phyloP scores from a whole-genome alignment of 129 eudicot genomes.

The Heracleum sosnowskyi region DNA sequence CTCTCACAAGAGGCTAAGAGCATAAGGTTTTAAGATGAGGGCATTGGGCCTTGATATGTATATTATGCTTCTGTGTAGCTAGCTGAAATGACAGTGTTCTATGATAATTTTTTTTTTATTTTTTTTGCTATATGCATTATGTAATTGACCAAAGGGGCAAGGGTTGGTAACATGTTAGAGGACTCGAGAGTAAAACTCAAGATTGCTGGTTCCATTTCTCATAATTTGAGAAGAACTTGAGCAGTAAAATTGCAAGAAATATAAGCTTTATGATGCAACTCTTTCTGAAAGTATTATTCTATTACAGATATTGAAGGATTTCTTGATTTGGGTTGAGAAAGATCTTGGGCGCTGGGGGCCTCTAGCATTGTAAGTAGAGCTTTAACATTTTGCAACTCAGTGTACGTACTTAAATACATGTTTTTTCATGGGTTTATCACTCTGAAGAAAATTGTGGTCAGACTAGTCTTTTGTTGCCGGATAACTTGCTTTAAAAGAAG shows the following conservation, averaged over 20 bases:
- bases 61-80: background rate
- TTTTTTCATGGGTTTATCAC: background rate
- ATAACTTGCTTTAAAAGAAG: background rate
- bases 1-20: background rate
- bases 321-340: constrained; percentile 64
- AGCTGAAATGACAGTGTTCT: background rate
- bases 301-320: constrained; percentile 63
- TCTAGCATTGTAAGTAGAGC: constrained; percentile 60
- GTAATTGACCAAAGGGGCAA: background rate
- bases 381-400: background rate
- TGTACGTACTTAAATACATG: background rate
- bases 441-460: background rate
- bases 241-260: background rate
- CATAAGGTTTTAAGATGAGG: background rate
- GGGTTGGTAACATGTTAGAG: too few relatives aligned
- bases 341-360: constrained; percentile 99
- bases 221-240: background rate
- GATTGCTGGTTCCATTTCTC: background rate
- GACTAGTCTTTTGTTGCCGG: background rate
- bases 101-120: too few relatives aligned
- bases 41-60: background rate
- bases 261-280: background rate
- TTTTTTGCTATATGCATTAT: background rate
- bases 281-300: background rate
- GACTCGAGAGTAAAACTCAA: background rate